These are phyloP conservation scores for Dimocarpus longan DNA, from an alignment of 345 rosid species.

Conservation along the genomic window DNA sequence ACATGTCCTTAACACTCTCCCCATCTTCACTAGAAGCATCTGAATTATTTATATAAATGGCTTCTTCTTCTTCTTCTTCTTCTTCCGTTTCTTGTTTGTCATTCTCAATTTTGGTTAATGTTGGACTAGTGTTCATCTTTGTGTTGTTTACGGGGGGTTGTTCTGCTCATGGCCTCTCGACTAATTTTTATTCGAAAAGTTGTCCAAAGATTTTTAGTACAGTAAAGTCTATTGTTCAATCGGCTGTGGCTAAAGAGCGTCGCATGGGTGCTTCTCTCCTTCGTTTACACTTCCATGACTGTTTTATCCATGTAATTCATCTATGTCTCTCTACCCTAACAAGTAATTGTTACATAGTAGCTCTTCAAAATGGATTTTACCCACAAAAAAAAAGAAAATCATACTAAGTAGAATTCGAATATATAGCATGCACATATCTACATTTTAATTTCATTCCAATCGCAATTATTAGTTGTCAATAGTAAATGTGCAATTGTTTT, in stretches of 20 bases:
- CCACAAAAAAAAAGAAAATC: too few relatives aligned
- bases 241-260: constrained; percentile 44
- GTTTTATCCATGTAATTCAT: constrained; percentile 51
- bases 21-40: too few relatives aligned
- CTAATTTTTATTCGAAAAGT: constrained; percentile 40
- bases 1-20: not conserved
- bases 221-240: constrained; percentile 37
- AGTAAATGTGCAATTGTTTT: too few relatives aligned
- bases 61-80: too few relatives aligned
- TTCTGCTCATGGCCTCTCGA: constrained; percentile 41
- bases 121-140: constrained; percentile 18
- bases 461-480: too few relatives aligned
- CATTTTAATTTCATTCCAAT: too few relatives aligned
- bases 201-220: constrained; percentile 48
- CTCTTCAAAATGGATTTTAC: too few relatives aligned
- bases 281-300: constrained; percentile 53
- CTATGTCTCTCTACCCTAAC: not conserved
- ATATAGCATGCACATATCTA: too few relatives aligned
- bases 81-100: constrained; percentile 7
- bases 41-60: too few relatives aligned
- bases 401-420: too few relatives aligned
- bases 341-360: too few relatives aligned
- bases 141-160: constrained; percentile 31
- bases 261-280: constrained; percentile 62
- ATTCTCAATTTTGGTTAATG: not conserved